Percentiles rank a stretch among this genome's conserved stretches.
Conservation (phyloP, 1,284 basidiomycete genomes). For the Rhodotorula mucilaginosa region DNA sequence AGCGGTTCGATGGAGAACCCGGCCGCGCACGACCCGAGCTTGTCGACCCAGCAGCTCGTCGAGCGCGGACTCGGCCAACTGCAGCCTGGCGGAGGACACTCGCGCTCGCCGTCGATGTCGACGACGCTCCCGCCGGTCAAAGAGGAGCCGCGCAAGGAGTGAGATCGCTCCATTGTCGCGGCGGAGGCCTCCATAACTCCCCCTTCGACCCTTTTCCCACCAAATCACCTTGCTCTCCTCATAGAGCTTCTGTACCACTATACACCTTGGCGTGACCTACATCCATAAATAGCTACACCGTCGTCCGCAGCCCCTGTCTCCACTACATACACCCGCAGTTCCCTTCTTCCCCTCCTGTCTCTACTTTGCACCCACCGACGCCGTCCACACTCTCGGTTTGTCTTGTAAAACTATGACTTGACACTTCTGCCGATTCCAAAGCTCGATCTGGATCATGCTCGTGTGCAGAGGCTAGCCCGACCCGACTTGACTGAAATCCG, state of each 20-base stretch:
- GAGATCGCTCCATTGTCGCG: background rate
- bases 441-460: no score
- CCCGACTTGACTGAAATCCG: background rate
- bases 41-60: conserved; percentile 53
- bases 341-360: background rate
- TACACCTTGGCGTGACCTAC: no score
- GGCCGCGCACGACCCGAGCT: conserved; percentile 69
- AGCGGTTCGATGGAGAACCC: conserved; percentile 68
- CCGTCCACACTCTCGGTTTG: no score
- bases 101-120: conserved; percentile 15
- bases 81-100: conserved; percentile 6
- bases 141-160: conserved; percentile 4
- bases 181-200: no score
- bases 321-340: no score
- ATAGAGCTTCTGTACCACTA: no score
- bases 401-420: conserved; percentile 2
- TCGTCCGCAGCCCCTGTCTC: no score
- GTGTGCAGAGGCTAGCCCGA: no score
- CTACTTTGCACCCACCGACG: background rate
- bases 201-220: no score
- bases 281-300: no score
- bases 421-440: no score
- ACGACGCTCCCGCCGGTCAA: conserved; percentile 14
- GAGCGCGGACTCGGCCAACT: conserved; percentile 21
- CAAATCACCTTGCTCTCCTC: no score